These are phyloP conservation scores for Fonsecaea nubica DNA, from an alignment of 2,329 filamentous ascomycete genomes.

Conservation along the genomic window DNA sequence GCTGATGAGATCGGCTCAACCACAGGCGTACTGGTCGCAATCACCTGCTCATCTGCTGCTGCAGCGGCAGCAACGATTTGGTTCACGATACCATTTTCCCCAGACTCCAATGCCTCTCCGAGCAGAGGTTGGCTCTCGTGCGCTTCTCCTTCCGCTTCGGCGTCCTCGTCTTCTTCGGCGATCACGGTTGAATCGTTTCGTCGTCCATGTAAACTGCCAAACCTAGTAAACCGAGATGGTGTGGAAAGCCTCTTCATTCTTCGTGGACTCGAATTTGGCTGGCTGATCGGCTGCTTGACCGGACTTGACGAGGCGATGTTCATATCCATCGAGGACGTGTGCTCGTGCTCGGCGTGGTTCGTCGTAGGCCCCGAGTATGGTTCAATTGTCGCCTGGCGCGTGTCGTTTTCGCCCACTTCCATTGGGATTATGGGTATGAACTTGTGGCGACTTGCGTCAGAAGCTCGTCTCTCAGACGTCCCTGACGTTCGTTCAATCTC, in stretches of 20 bases:
- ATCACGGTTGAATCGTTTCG: conserved; percentile 28
- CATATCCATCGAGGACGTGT: conserved; percentile 7
- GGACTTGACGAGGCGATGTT: conserved; percentile 15
- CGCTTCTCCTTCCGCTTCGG: conserved; percentile 13
- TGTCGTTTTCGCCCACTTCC: conserved; percentile 33
- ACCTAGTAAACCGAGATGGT: conserved; percentile 34
- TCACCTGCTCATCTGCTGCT: conserved; percentile 8
- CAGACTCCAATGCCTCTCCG: background rate
- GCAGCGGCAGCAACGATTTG: conserved; percentile 2
- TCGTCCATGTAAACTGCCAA: conserved; percentile 37
- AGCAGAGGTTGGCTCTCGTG: conserved; percentile 22
- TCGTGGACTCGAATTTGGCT: conserved; percentile 22
- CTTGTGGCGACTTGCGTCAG: conserved; percentile 31
- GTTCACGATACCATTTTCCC: background rate
- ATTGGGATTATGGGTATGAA: conserved; percentile 39
- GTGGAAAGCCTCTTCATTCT: conserved; percentile 29
- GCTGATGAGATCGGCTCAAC: conserved; percentile 8
- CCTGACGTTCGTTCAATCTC: conserved; percentile 34
- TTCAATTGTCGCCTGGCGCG: conserved; percentile 37
- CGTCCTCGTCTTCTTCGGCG: conserved; percentile 31
- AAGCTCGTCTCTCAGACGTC: conserved; percentile 27
- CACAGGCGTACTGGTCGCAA: background rate
- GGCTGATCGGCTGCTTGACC: conserved; percentile 6
- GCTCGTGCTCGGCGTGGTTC: conserved; percentile 16
- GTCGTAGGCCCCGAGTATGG: conserved; percentile 16